A percentile compares a stretch with the other conserved stretches of the same genome.
These are phyloP conservation scores for Hymenoscyphus salicellus DNA, from an alignment of 2,329 filamentous ascomycete genomes.

Conservation along the genomic window DNA sequence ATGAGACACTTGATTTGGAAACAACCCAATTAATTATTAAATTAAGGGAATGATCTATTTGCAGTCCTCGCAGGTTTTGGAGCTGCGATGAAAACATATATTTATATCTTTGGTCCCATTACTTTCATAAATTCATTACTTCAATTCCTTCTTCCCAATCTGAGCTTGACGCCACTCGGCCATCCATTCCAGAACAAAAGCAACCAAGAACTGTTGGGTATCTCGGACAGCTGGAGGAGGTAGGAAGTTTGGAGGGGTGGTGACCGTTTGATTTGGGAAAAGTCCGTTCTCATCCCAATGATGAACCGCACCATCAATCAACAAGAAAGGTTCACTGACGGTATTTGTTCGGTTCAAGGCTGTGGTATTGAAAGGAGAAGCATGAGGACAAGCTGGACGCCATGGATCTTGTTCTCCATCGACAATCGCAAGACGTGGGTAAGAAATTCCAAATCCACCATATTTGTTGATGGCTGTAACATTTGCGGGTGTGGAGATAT, in stretches of 20 bases:
- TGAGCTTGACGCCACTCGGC: slow-evolving; percentile 48
- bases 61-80: too few species aligned
- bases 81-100: too few species aligned
- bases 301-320: slow-evolving; percentile 73
- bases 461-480: slow-evolving; percentile 69
- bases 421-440: slow-evolving; percentile 71
- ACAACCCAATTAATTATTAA: too few species aligned
- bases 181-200: slow-evolving; percentile 67
- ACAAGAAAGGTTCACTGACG: slow-evolving; percentile 63
- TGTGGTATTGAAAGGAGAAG: slow-evolving; percentile 45
- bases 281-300: slow-evolving; percentile 76
- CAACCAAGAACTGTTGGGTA: slow-evolving; percentile 55
- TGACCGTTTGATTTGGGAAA: slow-evolving; percentile 57
- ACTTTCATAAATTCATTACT: background rate
- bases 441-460: slow-evolving; percentile 67
- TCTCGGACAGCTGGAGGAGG: slow-evolving; percentile 58
- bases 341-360: slow-evolving; percentile 58
- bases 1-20: too few species aligned
- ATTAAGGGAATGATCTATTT: too few species aligned
- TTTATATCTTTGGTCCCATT: background rate
- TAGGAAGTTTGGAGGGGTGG: slow-evolving; percentile 39
- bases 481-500: slow-evolving; percentile 62
- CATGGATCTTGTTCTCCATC: slow-evolving; percentile 80
- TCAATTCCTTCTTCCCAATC: background rate
- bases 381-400: slow-evolving; percentile 70